Percentiles rank a stretch among this genome's conserved stretches.
Conservation (phyloP, 225 moss, liverwort and hornwort genomes). For the Climacium dendroides region DNA sequence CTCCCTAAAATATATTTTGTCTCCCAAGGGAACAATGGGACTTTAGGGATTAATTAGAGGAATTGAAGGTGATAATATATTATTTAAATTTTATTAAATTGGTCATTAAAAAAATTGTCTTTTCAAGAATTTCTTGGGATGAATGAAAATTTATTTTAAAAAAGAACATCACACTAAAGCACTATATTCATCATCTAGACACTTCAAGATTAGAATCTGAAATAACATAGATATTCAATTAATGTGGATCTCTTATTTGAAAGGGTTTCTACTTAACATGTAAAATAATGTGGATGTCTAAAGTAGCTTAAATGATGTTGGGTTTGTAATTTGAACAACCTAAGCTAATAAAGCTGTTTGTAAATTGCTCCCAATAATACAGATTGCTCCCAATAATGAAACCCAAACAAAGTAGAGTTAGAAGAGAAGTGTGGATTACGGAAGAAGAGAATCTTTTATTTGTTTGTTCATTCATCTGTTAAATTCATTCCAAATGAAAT, state of each 20-base stretch:
- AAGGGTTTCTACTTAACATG: background rate
- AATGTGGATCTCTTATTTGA: background rate
- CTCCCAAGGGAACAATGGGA: accelerated
- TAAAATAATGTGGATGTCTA: background rate
- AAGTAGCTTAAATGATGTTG: background rate
- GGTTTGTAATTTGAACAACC: background rate
- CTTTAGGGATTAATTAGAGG: background rate
- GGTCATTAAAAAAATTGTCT: background rate
- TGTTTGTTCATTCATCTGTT: background rate
- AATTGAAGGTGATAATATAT: background rate
- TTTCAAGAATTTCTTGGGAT: background rate
- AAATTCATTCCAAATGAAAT: background rate
- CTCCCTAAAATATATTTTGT: background rate
- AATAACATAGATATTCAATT: background rate
- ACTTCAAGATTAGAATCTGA: background rate
- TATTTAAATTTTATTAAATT: background rate
- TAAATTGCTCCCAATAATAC: background rate
- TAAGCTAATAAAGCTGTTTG: background rate
- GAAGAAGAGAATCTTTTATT: background rate
- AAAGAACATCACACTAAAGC: background rate
- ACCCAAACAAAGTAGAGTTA: background rate
- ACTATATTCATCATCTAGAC: background rate
- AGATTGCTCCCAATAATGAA: background rate
- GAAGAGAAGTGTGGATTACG: background rate
- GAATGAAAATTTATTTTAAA: background rate